Conservation (phyloP, 2,329 filamentous ascomycete species). For the Blastomyces percursus region DNA sequence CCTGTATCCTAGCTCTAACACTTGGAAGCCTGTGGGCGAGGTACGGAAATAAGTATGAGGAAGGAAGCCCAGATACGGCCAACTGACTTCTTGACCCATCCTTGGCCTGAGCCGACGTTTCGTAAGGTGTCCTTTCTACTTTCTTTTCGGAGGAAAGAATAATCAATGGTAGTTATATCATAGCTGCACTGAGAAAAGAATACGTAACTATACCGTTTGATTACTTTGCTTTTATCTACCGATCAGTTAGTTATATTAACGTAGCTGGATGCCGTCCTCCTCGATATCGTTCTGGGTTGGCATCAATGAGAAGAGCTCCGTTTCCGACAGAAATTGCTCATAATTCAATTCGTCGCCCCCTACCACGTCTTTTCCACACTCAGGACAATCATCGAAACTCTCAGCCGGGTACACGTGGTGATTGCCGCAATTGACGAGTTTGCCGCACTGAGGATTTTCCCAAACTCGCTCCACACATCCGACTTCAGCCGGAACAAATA, state of each 20-base stretch:
- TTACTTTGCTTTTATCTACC: not conserved
- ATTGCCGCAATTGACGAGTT: conserved; percentile 10
- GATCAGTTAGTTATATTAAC: not conserved
- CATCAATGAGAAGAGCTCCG: conserved; percentile 11
- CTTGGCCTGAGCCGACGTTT: too few relatives aligned
- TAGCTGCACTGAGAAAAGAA: not conserved
- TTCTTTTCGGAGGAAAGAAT: not conserved
- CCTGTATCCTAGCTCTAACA: too few relatives aligned
- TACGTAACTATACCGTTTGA: not conserved
- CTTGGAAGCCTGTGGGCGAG: too few relatives aligned
- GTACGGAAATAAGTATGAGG: not conserved
- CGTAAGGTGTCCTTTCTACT: too few relatives aligned
- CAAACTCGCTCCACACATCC: conserved; percentile 12
- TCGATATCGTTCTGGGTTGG: not conserved
- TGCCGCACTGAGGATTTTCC: conserved; percentile 8
- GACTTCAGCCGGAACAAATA: conserved; percentile 8
- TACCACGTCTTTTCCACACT: conserved; percentile 13
- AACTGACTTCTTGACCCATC: not conserved
- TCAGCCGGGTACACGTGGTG: conserved; percentile 13
- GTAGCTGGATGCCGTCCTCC: not conserved
- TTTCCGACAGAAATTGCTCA: conserved; percentile 2
- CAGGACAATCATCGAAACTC: conserved; percentile 15
- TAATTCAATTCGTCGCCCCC: conserved; percentile 4
- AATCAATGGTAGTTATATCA: not conserved
- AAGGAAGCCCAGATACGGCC: not conserved